These are phyloP conservation scores for Lippia alba DNA, from an alignment of 305 asterid genomes.

Conservation along the genomic window DNA sequence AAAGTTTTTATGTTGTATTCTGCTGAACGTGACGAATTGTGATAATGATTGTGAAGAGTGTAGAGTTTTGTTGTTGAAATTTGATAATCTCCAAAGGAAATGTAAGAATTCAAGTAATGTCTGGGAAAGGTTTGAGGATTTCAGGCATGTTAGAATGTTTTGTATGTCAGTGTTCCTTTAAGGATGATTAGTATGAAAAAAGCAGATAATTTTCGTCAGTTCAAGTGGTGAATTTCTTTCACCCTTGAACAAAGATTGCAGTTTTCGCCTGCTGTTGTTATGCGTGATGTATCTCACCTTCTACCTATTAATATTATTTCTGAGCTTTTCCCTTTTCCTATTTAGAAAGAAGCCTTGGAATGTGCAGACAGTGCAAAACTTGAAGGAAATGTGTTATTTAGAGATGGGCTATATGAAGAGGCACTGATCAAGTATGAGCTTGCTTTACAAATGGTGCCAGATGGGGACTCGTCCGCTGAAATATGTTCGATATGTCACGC, in stretches of 20 bases:
- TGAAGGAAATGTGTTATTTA: conserved; percentile 61
- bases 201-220: no score
- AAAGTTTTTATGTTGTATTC: neutral
- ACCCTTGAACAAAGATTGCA: neutral
- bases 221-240: neutral
- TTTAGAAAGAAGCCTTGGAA: conserved; percentile 45
- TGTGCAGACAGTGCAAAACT: conserved; percentile 53
- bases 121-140: neutral
- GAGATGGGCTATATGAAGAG: conserved; percentile 52
- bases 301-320: neutral
- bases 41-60: neutral
- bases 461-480: conserved; percentile 46
- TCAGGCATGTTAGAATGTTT: no score
- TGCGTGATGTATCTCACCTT: neutral
- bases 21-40: neutral
- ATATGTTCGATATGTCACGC: conserved; percentile 59
- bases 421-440: conserved; percentile 58
- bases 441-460: conserved; percentile 53
- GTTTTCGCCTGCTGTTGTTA: neutral
- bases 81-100: neutral
- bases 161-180: no score
- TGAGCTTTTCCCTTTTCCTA: conserved; percentile 2
- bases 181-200: no score
- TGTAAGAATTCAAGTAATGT: neutral
- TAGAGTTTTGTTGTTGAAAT: neutral